Conservation (phyloP, 1,139 yeast genomes). For the Blastobotrys raffinosifermentans region DNA sequence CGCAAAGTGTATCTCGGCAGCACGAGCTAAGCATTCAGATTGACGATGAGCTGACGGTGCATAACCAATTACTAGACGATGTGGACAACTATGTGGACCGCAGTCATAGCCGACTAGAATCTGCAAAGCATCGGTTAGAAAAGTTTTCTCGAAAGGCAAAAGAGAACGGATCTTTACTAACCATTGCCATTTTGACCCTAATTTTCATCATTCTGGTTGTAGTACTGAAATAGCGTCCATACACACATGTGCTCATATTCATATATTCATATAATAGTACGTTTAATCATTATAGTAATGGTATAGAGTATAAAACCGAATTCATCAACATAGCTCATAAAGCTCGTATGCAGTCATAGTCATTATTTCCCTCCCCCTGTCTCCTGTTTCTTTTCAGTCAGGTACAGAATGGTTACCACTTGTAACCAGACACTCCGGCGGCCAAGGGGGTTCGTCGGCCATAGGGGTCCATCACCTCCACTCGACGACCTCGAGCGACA, state of each 20-base stretch:
- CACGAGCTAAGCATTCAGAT: constrained; percentile 59
- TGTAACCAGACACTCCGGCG: too few species aligned
- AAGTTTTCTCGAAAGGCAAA: constrained; percentile 51
- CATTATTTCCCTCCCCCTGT: too few species aligned
- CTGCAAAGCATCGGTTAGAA: constrained; percentile 51
- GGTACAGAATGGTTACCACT: too few species aligned
- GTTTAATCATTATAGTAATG: too few species aligned
- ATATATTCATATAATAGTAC: too few species aligned
- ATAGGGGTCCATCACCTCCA: too few species aligned
- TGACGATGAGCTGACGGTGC: constrained; percentile 62
- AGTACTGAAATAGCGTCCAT: constrained; percentile 47
- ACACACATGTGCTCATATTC: too few species aligned
- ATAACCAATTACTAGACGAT: constrained; percentile 62
- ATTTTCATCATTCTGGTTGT: constrained; percentile 54
- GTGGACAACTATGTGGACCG: constrained; percentile 61
- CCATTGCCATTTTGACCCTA: constrained; percentile 58
- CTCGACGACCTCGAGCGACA: constrained; percentile 11
- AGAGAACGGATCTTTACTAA: constrained; percentile 68
- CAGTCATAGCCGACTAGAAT: constrained; percentile 45
- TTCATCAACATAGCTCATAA: too few species aligned
- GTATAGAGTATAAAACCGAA: too few species aligned
- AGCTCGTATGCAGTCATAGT: too few species aligned
- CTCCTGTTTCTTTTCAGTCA: too few species aligned
- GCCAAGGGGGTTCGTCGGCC: too few species aligned
- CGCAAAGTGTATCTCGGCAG: constrained; percentile 59